Evolutionary conservation across 345 rosid genomes (phyloP).

Genomic region (Dipteronia dyeriana): DNA sequence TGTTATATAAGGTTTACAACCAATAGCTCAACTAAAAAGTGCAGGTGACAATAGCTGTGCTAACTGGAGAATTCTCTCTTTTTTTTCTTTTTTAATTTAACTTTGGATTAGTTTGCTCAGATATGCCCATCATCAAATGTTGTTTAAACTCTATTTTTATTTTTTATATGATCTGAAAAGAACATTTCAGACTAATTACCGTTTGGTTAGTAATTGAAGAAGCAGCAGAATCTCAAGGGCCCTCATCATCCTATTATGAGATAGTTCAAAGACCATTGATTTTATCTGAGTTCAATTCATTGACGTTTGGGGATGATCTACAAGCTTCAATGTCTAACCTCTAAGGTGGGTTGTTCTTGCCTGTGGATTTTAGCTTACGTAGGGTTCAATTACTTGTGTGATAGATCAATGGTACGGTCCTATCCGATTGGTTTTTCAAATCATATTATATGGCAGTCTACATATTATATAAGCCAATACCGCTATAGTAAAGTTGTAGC

Average conservation of each 20-base stretch:
- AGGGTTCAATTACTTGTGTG: neutral
- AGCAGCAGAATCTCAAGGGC: neutral
- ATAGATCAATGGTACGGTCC: no score
- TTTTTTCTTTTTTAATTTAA: neutral
- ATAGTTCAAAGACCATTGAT: no score
- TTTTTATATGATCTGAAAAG: slow-evolving; percentile 1
- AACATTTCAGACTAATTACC: neutral
- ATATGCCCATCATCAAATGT: slow-evolving; percentile 12
- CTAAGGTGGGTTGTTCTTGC: no score
- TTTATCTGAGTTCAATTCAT: neutral
- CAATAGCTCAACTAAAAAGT: slow-evolving; percentile 17
- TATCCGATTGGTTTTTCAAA: no score
- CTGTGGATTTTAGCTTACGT: slow-evolving; percentile 9
- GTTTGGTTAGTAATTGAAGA: neutral
- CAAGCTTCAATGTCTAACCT: neutral
- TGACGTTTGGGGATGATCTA: neutral
- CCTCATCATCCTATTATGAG: neutral
- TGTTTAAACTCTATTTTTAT: slow-evolving; percentile 3
- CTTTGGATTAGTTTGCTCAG: slow-evolving; percentile 1
- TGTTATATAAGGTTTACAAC: slow-evolving; percentile 28
- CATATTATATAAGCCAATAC: no score
- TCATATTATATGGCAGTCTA: no score
- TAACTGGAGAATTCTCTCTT: slow-evolving; percentile 4
- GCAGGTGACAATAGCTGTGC: slow-evolving; percentile 20
- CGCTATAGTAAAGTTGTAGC: no score